Evolutionary conservation across 176 grass and related monocot genomes (phyloP), one percentile per base, ranked within the genome.

Genomic region (Aegilops sharonensis): DNA sequence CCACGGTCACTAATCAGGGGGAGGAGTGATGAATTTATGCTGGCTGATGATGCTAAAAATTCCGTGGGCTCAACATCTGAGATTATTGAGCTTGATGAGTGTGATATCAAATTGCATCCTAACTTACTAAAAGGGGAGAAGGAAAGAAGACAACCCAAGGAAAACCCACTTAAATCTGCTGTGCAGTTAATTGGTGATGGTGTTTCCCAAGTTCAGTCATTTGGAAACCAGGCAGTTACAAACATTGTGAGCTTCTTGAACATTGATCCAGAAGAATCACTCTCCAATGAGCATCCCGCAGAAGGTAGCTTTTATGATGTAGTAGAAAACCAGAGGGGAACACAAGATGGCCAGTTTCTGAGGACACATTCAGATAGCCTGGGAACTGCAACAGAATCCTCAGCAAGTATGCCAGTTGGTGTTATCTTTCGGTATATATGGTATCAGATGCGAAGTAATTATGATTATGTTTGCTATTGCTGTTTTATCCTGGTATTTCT

Each of bases 391-490:
- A 21, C 54, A 30, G 85, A 90, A 61, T 82, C 70, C 35, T 85
- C 80, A 79, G 66, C 86, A 83, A 90, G 79, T 86, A 85, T 90
- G 87, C 93, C 94, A 73, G 86, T 98, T 71, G 88, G 93, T 84
- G 91, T 93, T 25, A 94, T 98, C 47, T 93, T 98, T 72, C 45
- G 75, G 54, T 95, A 92, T 79, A 92, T 98, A 86, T 95, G 93
- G 96, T 95, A 92, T 65, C 93, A 92, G 78, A 98, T 98, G 96
- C 89, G 96, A 40, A 89, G 93, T 84, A 98, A 98, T 87, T 95
- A 98, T 60, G 96, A 98, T 85, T 91, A 95, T 84, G 96, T 98
- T 85, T 98, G 96, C 88, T 98, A 98, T 76, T 95, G 96, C 82
- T 98, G 91, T 65, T 98, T 98, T 84, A 30, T 98, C 74, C 63